Evolutionary conservation across 2,329 filamentous ascomycete species (phyloP).

Genomic region (Fusarium ramigenum): DNA sequence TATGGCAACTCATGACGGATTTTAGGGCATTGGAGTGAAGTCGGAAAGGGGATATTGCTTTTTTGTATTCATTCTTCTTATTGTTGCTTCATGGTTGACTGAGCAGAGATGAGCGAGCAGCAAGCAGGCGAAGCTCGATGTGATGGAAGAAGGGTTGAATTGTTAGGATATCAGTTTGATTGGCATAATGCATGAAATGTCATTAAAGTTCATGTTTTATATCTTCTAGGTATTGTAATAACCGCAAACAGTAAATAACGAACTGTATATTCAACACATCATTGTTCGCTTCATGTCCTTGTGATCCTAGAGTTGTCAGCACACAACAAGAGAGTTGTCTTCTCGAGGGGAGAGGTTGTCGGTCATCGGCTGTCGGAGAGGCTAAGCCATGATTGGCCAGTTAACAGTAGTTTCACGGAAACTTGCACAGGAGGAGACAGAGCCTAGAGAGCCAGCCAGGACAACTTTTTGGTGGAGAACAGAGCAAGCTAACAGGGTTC

Average conservation of each 20-base stretch:
- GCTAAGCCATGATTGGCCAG: slow-evolving; percentile 42
- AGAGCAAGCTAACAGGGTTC: slow-evolving; percentile 22
- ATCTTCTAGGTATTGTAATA: slow-evolving; percentile 12
- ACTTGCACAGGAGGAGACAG: slow-evolving; percentile 5
- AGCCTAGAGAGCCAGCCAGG: not conserved
- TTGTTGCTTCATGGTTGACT: slow-evolving; percentile 11
- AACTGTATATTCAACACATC: not conserved
- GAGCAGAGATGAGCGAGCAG: slow-evolving; percentile 13
- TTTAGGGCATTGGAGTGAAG: slow-evolving; percentile 29
- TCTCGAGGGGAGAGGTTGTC: slow-evolving; percentile 37
- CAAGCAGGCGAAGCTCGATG: slow-evolving; percentile 15
- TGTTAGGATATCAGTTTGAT: slow-evolving; percentile 41
- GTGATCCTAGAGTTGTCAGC: slow-evolving; percentile 25
- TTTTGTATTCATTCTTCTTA: slow-evolving; percentile 21
- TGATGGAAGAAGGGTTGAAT: slow-evolving; percentile 15
- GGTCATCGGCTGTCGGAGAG: slow-evolving; percentile 41
- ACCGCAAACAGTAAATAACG: not conserved
- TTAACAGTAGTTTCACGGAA: slow-evolving; percentile 28
- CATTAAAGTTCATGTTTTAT: slow-evolving; percentile 21
- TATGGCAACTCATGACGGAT: slow-evolving; percentile 36
- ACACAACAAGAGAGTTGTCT: slow-evolving; percentile 23
- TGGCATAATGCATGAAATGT: slow-evolving; percentile 39
- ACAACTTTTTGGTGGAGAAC: slow-evolving; percentile 22
- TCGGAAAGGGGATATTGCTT: slow-evolving; percentile 23
- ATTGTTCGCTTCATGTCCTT: slow-evolving; percentile 24